Conservation (phyloP, 1,139 yeast genomes). For the Tardiomyces depauwii region DNA sequence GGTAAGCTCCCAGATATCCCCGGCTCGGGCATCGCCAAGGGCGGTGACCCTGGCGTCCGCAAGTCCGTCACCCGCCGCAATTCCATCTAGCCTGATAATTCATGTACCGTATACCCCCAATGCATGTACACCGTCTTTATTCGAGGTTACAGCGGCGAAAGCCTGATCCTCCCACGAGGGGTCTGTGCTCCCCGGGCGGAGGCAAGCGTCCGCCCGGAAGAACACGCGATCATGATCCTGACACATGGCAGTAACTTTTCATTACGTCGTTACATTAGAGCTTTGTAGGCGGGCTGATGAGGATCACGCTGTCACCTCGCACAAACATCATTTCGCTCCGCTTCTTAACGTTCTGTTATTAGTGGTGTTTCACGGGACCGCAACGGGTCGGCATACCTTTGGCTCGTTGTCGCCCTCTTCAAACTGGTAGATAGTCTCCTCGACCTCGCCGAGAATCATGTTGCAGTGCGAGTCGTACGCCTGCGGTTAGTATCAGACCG, state of each 20-base stretch:
- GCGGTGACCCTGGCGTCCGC: neutral
- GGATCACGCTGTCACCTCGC: slow-evolving; percentile 89
- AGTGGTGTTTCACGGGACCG: slow-evolving; percentile 5
- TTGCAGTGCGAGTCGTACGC: slow-evolving; percentile 97
- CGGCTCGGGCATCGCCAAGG: slow-evolving; percentile 29
- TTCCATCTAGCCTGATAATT: slow-evolving; percentile 40
- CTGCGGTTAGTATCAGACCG: slow-evolving; percentile 13
- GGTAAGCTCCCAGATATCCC: slow-evolving; percentile 55
- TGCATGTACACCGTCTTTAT: too few species aligned
- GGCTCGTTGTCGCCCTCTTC: slow-evolving; percentile 36
- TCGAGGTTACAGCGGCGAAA: too few species aligned
- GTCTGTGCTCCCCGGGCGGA: too few species aligned
- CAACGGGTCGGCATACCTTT: slow-evolving; percentile 18
- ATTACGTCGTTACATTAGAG: neutral
- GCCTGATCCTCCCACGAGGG: too few species aligned
- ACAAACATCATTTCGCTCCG: slow-evolving; percentile 85
- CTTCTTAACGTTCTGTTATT: slow-evolving; percentile 39
- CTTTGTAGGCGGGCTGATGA: slow-evolving; percentile 37
- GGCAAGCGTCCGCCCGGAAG: too few species aligned
- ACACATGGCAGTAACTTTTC: neutral
- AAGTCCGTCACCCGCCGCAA: slow-evolving; percentile 37
- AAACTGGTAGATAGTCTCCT: slow-evolving; percentile 61
- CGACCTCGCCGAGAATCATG: slow-evolving; percentile 88
- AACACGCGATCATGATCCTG: too few species aligned
- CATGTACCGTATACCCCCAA: too few species aligned